Conservation (phyloP, 2,329 filamentous ascomycete species). For the Leptographium flavum region DNA sequence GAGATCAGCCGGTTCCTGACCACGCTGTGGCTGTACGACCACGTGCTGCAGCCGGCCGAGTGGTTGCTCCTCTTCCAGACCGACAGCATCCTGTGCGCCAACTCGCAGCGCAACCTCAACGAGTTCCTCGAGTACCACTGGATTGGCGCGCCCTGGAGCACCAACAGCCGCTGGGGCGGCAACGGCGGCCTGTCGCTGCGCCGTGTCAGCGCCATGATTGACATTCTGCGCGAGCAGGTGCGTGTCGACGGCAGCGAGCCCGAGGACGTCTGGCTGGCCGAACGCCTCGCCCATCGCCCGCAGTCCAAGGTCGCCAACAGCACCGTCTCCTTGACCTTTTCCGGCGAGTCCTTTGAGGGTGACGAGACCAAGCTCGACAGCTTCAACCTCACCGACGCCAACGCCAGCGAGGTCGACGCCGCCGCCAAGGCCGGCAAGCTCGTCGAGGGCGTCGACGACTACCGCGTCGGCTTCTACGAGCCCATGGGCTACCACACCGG, state of each 20-base stretch:
- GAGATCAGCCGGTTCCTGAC: constrained; percentile 39
- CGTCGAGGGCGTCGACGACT: constrained; percentile 31
- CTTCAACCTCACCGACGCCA: constrained; percentile 12
- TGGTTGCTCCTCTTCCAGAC: constrained; percentile 40
- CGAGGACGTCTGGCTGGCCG: constrained; percentile 42
- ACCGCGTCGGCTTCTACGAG: constrained; percentile 37
- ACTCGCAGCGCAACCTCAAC: constrained; percentile 30
- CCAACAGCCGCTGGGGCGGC: constrained; percentile 27
- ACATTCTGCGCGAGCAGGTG: constrained; percentile 33
- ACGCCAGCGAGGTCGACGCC: constrained; percentile 12
- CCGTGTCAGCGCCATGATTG: constrained; percentile 36
- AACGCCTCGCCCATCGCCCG: constrained; percentile 34
- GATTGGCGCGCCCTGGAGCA: constrained; percentile 36
- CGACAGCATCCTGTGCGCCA: constrained; percentile 42
- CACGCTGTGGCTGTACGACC: constrained; percentile 36
- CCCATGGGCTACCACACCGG: constrained; percentile 47
- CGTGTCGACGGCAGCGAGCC: constrained; percentile 29
- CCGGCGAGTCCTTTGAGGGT: constrained; percentile 32
- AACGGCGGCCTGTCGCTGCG: constrained; percentile 39
- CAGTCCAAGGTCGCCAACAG: constrained; percentile 36
- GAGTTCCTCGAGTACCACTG: constrained; percentile 38
- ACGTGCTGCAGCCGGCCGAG: constrained; percentile 32
- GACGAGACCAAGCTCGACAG: constrained; percentile 12
- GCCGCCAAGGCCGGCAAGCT: constrained; percentile 19
- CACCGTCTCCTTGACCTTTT: constrained; percentile 31